These are phyloP conservation scores for Lumnitzera littorea DNA, from an alignment of 345 rosid genomes.

Conservation along the genomic window DNA sequence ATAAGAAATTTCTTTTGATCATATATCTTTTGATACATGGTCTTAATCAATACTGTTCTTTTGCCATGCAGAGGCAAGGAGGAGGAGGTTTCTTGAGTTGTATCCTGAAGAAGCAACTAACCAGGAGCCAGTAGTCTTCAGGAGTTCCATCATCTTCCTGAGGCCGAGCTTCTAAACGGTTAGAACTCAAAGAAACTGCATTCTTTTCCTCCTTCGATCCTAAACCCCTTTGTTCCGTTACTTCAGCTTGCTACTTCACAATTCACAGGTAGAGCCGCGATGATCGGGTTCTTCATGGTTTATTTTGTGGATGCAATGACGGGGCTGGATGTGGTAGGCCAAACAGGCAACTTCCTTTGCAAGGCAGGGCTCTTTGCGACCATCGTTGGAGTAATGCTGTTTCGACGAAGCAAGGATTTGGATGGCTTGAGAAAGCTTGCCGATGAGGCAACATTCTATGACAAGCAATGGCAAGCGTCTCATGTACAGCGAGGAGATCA, in stretches of 20 bases:
- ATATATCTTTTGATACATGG: neutral
- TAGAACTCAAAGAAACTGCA: neutral
- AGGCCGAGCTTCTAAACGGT: constrained; percentile 49
- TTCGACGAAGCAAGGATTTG: constrained; percentile 24
- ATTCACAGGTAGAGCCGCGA: constrained; percentile 45
- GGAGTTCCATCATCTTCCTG: constrained; percentile 46
- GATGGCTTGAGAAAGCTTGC: constrained; percentile 23
- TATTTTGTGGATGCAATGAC: constrained; percentile 35
- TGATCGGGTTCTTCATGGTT: constrained; percentile 44
- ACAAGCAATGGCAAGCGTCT: constrained; percentile 49
- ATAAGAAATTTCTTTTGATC: too few species aligned
- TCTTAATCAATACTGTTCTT: neutral
- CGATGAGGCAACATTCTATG: constrained; percentile 42
- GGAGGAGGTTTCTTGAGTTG: constrained; percentile 43
- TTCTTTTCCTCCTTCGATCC: too few species aligned
- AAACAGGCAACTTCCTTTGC: constrained; percentile 35
- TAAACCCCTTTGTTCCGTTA: neutral
- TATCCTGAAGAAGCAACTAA: constrained; percentile 36
- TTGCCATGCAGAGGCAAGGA: constrained; percentile 41
- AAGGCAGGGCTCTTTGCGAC: constrained; percentile 34
- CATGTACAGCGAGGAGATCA: constrained; percentile 9
- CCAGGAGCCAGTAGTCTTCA: constrained; percentile 41
- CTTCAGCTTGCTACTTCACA: too few species aligned
- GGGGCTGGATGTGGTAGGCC: constrained; percentile 34
- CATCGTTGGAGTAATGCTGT: constrained; percentile 16